Evolutionary conservation across 345 rosid genomes (phyloP), one percentile per base, ranked within the genome.

Genomic region (Eucalyptus tenuipes): DNA sequence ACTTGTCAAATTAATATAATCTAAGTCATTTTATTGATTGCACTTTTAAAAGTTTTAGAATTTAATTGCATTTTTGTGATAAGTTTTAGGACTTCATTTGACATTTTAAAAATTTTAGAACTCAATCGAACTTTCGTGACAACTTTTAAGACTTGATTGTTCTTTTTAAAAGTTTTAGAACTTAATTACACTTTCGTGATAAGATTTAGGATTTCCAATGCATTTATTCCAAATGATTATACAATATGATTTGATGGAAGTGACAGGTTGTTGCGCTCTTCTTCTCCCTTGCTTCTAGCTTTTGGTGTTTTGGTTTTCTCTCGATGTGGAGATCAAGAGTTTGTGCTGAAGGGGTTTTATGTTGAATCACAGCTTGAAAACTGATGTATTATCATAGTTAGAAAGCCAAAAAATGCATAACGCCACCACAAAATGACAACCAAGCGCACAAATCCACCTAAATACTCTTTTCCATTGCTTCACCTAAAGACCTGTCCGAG

Each of bases 41-140:
- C 5, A 52, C 9, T 20, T 52, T 52, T 52, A 20, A 52, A 52
- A 20, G 0, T 3, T 52, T 52, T 7, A 3, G 1, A 20, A 20
- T 20, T 52, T 52, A 52, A 1, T 52, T 52, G 2, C 5, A 18
- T 0, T 20, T 52, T 52, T 0, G 0, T 20, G 0, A 52, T 0
- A 52, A 52, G 25, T 52, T 52, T 52, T 52, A 52, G 5, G 55
- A 18, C 4, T 52, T 52, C 2, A 52, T 52, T 52, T 3, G 1
- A 17, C 2, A 0, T 17, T 52, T 52, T 18, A 52, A 52, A 52
- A 17, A 2, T 7, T 52, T 52, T 52, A 52, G 4, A 0, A 52
- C 0, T 52, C 4, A 17, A 50, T 48, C 49, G 2, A 17, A 50
- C 22, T 16, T 50, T 17, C 1, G 1, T 50, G 3, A 50, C 53